These are phyloP conservation scores for Handroanthus guayacan DNA, from an alignment of 257 asterid species.

Conservation along the genomic window DNA sequence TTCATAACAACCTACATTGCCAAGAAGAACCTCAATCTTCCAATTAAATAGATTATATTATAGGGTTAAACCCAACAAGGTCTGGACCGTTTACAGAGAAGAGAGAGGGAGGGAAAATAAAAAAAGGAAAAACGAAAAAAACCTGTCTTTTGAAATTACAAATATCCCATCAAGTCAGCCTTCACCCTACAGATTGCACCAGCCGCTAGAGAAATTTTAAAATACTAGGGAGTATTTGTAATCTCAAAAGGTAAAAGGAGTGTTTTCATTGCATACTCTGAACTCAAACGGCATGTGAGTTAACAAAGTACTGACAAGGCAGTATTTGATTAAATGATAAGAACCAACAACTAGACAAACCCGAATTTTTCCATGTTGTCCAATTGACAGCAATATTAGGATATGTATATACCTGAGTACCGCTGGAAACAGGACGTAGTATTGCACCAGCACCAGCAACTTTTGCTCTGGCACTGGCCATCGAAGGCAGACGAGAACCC, in stretches of 20 bases:
- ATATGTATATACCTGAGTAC: conserved; percentile 74
- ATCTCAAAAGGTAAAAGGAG: too few relatives aligned
- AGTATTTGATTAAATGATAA: not conserved
- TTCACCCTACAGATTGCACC: too few relatives aligned
- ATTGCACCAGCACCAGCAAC: conserved; percentile 99
- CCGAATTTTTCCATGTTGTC: not conserved
- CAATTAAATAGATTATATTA: not conserved
- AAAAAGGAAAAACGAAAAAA: not conserved
- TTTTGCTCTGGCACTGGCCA: conserved; percentile 90
- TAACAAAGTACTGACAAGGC: not conserved
- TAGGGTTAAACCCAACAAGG: not conserved
- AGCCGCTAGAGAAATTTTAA: too few relatives aligned
- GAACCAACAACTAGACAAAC: not conserved
- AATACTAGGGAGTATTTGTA: not conserved
- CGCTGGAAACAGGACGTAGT: conserved; percentile 86
- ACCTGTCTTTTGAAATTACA: too few relatives aligned
- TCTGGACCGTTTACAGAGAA: too few relatives aligned
- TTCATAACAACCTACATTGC: conserved; percentile 82
- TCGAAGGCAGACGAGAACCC: conserved; percentile 98
- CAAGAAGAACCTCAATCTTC: conserved; percentile 8
- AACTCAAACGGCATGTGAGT: not conserved
- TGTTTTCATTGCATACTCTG: not conserved
- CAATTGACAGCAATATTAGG: conserved; percentile 4
- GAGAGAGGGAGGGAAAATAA: too few relatives aligned
- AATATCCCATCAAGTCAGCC: too few relatives aligned